These are phyloP conservation scores for Heracleum sosnowskyi DNA, from an alignment of 129 eudicot genomes.

Conservation along the genomic window DNA sequence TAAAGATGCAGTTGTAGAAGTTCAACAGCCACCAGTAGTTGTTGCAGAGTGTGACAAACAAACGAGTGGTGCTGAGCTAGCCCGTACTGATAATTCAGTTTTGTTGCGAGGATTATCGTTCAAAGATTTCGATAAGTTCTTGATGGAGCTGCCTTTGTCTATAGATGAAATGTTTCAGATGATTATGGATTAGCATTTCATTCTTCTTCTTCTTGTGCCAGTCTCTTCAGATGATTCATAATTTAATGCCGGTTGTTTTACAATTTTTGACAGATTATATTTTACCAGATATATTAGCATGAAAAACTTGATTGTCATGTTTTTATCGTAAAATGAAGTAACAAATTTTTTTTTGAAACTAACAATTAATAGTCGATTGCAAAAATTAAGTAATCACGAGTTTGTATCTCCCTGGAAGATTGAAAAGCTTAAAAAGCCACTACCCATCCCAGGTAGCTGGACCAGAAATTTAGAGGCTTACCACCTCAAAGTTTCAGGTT, in stretches of 20 bases:
- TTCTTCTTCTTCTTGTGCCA: neutral
- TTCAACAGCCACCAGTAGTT: neutral
- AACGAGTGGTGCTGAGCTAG: neutral
- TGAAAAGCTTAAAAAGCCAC: too few species aligned
- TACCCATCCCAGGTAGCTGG: too few species aligned
- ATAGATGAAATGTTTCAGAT: constrained; percentile 34
- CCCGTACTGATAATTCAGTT: neutral
- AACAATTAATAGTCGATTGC: too few species aligned
- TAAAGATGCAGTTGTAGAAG: constrained; percentile 1
- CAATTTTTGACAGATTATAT: neutral
- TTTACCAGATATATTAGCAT: too few species aligned
- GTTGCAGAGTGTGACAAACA: neutral
- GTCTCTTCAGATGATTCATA: neutral
- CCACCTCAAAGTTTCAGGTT: too few species aligned
- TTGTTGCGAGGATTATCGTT: constrained; percentile 34
- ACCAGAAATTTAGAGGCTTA: too few species aligned
- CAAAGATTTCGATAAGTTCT: constrained; percentile 29
- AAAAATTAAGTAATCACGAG: too few species aligned
- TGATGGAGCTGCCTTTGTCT: constrained; percentile 26
- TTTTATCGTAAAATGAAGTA: too few species aligned
- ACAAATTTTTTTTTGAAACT: too few species aligned
- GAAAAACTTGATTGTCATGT: too few species aligned
- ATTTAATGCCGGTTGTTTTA: neutral
- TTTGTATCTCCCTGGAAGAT: too few species aligned
- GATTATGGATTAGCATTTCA: neutral